Conservation (phyloP, 2,329 filamentous ascomycete species). For the Plectosphaerella plurivora region DNA sequence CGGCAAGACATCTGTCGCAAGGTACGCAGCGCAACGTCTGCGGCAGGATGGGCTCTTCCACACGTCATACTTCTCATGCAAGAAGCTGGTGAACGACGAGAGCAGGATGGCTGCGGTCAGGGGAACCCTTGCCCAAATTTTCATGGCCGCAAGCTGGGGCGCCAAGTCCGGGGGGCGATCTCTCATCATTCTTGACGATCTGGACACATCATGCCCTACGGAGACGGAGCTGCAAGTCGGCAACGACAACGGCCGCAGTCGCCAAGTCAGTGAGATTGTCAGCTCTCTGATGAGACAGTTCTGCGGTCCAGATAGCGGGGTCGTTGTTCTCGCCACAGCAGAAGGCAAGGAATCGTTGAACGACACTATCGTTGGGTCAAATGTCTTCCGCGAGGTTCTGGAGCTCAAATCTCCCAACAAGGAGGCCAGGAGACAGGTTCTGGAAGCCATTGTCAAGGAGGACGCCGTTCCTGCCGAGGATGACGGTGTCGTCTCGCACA, state of each 20-base stretch:
- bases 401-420: conserved; percentile 89
- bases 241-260: conserved; percentile 87
- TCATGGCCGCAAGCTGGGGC: conserved; percentile 88
- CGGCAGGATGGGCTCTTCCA: conserved; percentile 72
- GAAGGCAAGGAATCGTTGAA: conserved; percentile 92
- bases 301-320: conserved; percentile 71
- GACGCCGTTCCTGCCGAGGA: conserved; percentile 36
- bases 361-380: conserved; percentile 83
- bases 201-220: conserved; percentile 87
- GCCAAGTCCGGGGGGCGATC: conserved; percentile 79
- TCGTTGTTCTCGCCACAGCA: conserved; percentile 85
- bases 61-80: conserved; percentile 80
- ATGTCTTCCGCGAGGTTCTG: conserved; percentile 88
- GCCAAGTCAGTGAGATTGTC: conserved; percentile 86
- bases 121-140: conserved; percentile 77
- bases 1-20: conserved; percentile 80
- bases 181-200: conserved; percentile 83
- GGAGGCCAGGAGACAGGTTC: conserved; percentile 75
- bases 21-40: conserved; percentile 69
- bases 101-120: conserved; percentile 86
- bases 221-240: conserved; percentile 94
- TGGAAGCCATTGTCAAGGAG: conserved; percentile 71
- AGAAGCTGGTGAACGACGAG: conserved; percentile 85
- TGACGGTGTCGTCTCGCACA: conserved; percentile 25
- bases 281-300: conserved; percentile 80